Conservation (phyloP, 208 protist genomes). For the Angomonas deanei region DNA sequence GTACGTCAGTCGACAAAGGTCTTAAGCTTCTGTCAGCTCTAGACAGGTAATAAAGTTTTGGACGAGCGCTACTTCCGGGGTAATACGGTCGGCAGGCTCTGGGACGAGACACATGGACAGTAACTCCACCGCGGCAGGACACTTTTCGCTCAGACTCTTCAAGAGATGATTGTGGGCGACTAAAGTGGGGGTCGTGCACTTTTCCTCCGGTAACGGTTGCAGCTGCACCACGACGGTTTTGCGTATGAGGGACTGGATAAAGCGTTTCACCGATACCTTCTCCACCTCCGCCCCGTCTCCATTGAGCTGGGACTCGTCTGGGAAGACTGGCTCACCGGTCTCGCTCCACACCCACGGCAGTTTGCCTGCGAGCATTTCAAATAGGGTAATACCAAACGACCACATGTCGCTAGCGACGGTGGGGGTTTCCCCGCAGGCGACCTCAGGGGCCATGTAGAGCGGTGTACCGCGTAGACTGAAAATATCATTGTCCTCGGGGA, state of each 20-base stretch:
- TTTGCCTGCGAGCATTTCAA: conserved; percentile 52
- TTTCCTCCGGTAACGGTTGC: neutral
- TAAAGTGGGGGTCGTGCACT: neutral
- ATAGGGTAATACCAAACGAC: conserved; percentile 62
- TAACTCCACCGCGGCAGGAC: conserved; percentile 27
- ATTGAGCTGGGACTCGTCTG: neutral
- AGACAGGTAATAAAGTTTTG: conserved; percentile 36
- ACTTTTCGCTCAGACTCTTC: neutral
- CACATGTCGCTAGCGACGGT: conserved; percentile 54
- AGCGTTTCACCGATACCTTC: conserved; percentile 14
- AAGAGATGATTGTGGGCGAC: neutral
- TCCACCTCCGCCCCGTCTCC: neutral
- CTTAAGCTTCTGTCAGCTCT: neutral
- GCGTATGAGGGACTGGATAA: conserved; percentile 25
- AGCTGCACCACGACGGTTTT: conserved; percentile 19
- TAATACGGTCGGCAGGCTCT: conserved; percentile 32
- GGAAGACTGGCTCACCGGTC: neutral
- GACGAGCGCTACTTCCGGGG: conserved; percentile 32
- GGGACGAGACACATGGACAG: conserved; percentile 25
- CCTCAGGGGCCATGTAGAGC: conserved; percentile 67
- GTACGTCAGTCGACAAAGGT: no score
- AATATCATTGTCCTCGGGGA: conserved; percentile 15
- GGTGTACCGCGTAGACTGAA: conserved; percentile 48
- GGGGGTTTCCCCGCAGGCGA: conserved; percentile 32
- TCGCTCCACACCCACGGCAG: conserved; percentile 35